Evolutionary conservation across 805 yeast genomes (phyloP).

Genomic region (Debaryomyces castellii): DNA sequence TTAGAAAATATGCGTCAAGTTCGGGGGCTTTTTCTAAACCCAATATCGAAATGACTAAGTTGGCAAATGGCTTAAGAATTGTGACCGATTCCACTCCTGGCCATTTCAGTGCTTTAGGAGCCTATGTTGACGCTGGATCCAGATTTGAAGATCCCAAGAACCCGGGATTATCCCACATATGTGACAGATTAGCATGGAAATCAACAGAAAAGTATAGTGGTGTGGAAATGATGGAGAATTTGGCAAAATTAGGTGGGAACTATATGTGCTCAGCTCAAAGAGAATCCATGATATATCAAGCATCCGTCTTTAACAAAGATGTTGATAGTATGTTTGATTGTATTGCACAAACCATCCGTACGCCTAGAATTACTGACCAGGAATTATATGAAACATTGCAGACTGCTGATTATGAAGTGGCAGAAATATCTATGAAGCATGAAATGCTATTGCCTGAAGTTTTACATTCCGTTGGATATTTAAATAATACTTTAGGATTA

Average conservation of each 20-base stretch:
- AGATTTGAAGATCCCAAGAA: slow-evolving; percentile 63
- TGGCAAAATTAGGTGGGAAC: slow-evolving; percentile 87
- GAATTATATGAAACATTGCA: slow-evolving; percentile 74
- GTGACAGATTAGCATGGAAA: slow-evolving; percentile 84
- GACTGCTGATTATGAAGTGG: slow-evolving; percentile 78
- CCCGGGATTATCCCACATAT: slow-evolving; percentile 78
- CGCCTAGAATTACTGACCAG: slow-evolving; percentile 63
- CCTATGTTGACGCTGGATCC: slow-evolving; percentile 88
- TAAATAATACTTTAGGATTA: slow-evolving; percentile 72
- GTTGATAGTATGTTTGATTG: slow-evolving; percentile 75
- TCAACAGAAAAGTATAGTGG: slow-evolving; percentile 62
- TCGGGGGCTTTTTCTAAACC: slow-evolving; percentile 9
- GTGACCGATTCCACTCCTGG: slow-evolving; percentile 86
- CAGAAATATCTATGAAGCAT: slow-evolving; percentile 78
- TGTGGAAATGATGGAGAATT: slow-evolving; percentile 66
- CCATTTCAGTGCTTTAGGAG: slow-evolving; percentile 87
- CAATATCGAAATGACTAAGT: slow-evolving; percentile 33
- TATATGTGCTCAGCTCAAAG: slow-evolving; percentile 91
- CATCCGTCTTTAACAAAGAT: slow-evolving; percentile 87
- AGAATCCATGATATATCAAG: slow-evolving; percentile 90
- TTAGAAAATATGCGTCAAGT: slow-evolving; percentile 4
- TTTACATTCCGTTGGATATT: slow-evolving; percentile 81
- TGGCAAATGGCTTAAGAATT: slow-evolving; percentile 76
- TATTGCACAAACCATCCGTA: slow-evolving; percentile 73
- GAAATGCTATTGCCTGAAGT: slow-evolving; percentile 86